phyloP scores from a whole-genome alignment of 495 filamentous ascomycete genomes.

The Neurospora hispaniola region DNA sequence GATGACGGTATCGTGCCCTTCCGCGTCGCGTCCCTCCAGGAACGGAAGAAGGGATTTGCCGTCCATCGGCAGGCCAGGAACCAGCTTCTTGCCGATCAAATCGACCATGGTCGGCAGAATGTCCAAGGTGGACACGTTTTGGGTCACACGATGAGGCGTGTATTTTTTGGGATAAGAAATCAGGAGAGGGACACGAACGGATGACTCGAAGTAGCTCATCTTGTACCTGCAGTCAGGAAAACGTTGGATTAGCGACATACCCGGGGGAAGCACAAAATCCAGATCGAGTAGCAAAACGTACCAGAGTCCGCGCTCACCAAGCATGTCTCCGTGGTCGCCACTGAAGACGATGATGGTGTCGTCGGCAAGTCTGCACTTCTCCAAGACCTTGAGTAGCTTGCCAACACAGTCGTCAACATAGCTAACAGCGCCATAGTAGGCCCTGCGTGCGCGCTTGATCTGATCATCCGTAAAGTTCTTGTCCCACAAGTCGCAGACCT shows the following conservation, averaged over 20 bases:
- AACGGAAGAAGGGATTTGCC: conserved; percentile 64
- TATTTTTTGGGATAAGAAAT: conserved; percentile 61
- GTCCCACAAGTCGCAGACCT: conserved; percentile 71
- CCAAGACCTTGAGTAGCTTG: conserved; percentile 59
- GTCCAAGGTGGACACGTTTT: conserved; percentile 80
- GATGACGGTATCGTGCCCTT: conserved; percentile 60
- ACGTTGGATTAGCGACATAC: neutral
- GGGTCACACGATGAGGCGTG: conserved; percentile 51
- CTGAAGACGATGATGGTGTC: conserved; percentile 81
- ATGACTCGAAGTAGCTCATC: conserved; percentile 83
- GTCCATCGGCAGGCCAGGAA: conserved; percentile 60
- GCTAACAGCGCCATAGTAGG: conserved; percentile 80
- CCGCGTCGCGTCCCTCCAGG: conserved; percentile 44
- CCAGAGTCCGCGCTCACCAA: conserved; percentile 81
- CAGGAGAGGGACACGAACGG: conserved; percentile 71
- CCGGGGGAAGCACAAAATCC: neutral
- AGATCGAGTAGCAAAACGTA: conserved; percentile 8
- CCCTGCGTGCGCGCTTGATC: conserved; percentile 64
- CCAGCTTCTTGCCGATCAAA: conserved; percentile 55
- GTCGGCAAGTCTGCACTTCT: conserved; percentile 62
- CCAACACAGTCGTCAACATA: conserved; percentile 86
- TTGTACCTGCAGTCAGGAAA: conserved; percentile 51
- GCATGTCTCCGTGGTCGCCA: conserved; percentile 87
- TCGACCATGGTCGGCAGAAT: conserved; percentile 76
- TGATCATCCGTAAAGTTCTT: conserved; percentile 68